Percentiles rank a stretch among this genome's conserved stretches.
Conservation (phyloP, 805 yeast genomes). For the Yamadazyma olivae region DNA sequence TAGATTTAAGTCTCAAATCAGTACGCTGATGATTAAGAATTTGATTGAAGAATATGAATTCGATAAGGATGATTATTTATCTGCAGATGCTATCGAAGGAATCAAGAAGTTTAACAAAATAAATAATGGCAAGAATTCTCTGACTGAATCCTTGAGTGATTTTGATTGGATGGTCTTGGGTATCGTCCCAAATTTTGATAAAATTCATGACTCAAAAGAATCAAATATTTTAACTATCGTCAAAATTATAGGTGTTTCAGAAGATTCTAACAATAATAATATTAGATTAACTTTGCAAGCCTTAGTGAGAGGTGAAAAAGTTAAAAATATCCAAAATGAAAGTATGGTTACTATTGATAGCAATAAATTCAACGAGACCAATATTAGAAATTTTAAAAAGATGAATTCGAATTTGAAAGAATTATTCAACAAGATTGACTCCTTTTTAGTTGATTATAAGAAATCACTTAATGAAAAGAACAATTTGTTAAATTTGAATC, state of each 20-base stretch:
- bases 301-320: slow-evolving; percentile 37
- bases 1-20: slow-evolving; percentile 32
- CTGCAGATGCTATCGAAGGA: slow-evolving; percentile 30
- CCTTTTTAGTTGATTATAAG: slow-evolving; percentile 36
- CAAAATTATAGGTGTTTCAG: slow-evolving; percentile 45
- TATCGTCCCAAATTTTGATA: slow-evolving; percentile 29
- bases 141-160: slow-evolving; percentile 14
- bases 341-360: slow-evolving; percentile 24
- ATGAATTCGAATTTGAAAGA: slow-evolving; percentile 17
- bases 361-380: slow-evolving; percentile 11
- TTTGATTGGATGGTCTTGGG: slow-evolving; percentile 39
- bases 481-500: slow-evolving; percentile 50
- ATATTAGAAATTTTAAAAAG: slow-evolving; percentile 14
- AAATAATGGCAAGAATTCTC: slow-evolving; percentile 10
- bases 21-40: slow-evolving; percentile 26
- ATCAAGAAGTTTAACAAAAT: slow-evolving; percentile 19
- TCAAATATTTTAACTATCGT: slow-evolving; percentile 39
- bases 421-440: slow-evolving; percentile 36
- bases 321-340: slow-evolving; percentile 20
- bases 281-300: slow-evolving; percentile 51
- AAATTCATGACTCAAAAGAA: slow-evolving; percentile 18
- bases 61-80: slow-evolving; percentile 19
- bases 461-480: slow-evolving; percentile 25
- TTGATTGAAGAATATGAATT: slow-evolving; percentile 36
- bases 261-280: slow-evolving; percentile 38